Base-by-base conservation (phyloP, 306 rosid genomes). In the Cajanus cajan region DNA sequence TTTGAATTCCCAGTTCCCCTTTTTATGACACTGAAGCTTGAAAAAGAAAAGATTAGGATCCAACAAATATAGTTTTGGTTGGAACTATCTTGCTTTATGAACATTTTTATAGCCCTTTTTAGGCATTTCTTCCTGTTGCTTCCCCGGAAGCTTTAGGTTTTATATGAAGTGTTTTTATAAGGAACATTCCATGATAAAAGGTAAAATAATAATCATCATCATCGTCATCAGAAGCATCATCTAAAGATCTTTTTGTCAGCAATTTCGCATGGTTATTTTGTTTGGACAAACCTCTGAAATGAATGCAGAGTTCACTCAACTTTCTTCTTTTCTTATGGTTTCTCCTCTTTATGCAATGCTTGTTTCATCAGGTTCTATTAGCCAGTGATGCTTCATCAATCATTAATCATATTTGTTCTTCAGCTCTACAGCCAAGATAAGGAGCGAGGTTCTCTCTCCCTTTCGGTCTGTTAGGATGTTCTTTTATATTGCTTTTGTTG, bases 381-480 rank as follows among this genome's bases (percentile, higher is more conserved):
- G 73, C 79, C 80, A 81, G 86, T 83, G 85, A 79, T 84, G 85
- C 85, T 24, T 82, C 80, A 71, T 59, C 85, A 87, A 64, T 68
- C 78, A 86, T 86, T 83, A 83, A 82, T 86, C 82, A 19, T 83
- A 69, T 61, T 87, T 76, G 82, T 83, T 66, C 83, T 90, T 89
- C 83, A 93, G 98, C 80, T 93, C 98, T 83, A 74, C 94, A 4
- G 90, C 97, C 85, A 91, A 34, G 90, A 91, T 95, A 78, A 86
- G 98, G 70, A 90, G 92, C 75, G 91, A 90, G 78, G 97, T 94
- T 59, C 94, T 94, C 34, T 85, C 97, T 50, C 96, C 94, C 28
- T 90, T 92, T 83, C 96, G 94, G 43, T 76, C 96, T 0, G 92
- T 92, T 82, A 88, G 98, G 84, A 94, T 90, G 97, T 94, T 94